Conservation (phyloP, 2,329 filamentous ascomycete species). For the Nemania serpens region DNA sequence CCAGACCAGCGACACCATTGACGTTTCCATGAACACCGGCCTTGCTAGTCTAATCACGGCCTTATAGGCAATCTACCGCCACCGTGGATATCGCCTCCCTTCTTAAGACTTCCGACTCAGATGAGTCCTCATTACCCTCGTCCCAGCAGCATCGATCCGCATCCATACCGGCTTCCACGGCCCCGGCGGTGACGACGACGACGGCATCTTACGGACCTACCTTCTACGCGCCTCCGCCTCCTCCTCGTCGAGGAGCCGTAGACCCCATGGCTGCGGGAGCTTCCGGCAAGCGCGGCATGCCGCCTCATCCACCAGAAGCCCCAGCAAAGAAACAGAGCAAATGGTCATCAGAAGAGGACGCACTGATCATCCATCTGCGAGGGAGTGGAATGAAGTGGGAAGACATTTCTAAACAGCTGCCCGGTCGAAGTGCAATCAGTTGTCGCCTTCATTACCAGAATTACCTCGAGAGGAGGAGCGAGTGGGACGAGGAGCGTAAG, state of each 20-base stretch:
- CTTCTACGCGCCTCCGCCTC: conserved; percentile 31
- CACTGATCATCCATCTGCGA: conserved; percentile 89
- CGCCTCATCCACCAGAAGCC: conserved; percentile 62
- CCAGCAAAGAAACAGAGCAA: conserved; percentile 95
- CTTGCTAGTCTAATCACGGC: conserved; percentile 41
- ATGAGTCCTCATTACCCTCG: conserved; percentile 66
- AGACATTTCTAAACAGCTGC: conserved; percentile 89
- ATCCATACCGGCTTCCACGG: conserved; percentile 44
- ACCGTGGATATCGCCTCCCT: conserved; percentile 96
- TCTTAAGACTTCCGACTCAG: conserved; percentile 75
- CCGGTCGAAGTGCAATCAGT: conserved; percentile 89
- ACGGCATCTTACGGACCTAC: conserved; percentile 37
- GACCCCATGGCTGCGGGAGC: conserved; percentile 39
- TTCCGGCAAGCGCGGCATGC: conserved; percentile 55
- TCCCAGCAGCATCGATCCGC: conserved; percentile 46
- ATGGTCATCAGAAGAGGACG: conserved; percentile 92
- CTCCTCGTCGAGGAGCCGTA: conserved; percentile 38
- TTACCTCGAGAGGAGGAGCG: conserved; percentile 87
- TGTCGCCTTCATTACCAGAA: conserved; percentile 97
- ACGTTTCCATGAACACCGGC: conserved; percentile 42
- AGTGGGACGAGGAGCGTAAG: conserved; percentile 98
- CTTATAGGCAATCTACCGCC: conserved; percentile 55
- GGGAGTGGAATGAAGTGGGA: conserved; percentile 98
- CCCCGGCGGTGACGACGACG: conserved; percentile 45
- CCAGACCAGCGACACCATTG: conserved; percentile 23